Percentiles rank a stretch among this genome's conserved stretches.
Conservation (phyloP, 1,284 basidiomycete species). For the Papiliotrema fonsecae region DNA sequence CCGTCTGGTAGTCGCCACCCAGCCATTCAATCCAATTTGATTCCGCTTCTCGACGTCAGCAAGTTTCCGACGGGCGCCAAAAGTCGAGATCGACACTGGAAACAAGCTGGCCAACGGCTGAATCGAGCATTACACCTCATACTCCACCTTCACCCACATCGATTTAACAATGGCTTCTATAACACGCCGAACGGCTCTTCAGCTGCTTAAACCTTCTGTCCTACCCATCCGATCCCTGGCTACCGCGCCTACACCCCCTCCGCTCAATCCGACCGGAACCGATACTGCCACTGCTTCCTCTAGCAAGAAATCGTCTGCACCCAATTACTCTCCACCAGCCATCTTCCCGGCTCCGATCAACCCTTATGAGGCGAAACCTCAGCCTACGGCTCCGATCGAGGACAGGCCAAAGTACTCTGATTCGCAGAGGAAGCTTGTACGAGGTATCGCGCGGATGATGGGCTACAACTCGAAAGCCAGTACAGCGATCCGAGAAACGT, state of each 20-base stretch:
- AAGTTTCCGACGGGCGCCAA: too few species aligned
- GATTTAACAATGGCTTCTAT: constrained; percentile 8
- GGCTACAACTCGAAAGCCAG: constrained; percentile 53
- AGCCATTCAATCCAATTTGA: too few species aligned
- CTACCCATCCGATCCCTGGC: constrained; percentile 6
- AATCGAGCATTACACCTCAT: too few species aligned
- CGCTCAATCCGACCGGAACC: neutral
- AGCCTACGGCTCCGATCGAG: neutral
- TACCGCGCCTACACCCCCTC: constrained; percentile 1
- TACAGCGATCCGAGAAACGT: constrained; percentile 54
- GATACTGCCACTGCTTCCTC: constrained; percentile 1
- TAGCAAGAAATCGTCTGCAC: constrained; percentile 2
- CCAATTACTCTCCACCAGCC: constrained; percentile 7
- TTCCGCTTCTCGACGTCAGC: too few species aligned
- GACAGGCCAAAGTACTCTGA: constrained; percentile 23
- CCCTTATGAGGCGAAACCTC: constrained; percentile 41
- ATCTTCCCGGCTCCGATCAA: constrained; percentile 38
- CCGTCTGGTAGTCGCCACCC: too few species aligned
- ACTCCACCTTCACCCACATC: neutral
- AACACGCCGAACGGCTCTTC: constrained; percentile 9
- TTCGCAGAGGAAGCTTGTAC: constrained; percentile 32
- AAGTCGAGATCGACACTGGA: too few species aligned
- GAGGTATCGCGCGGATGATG: constrained; percentile 50
- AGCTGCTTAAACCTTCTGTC: neutral
- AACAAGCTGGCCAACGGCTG: too few species aligned